Percentiles rank a stretch among this genome's conserved stretches.
phyloP scores from a whole-genome alignment of 768 basidiomycete species.

The Scleroderma citrinum region DNA sequence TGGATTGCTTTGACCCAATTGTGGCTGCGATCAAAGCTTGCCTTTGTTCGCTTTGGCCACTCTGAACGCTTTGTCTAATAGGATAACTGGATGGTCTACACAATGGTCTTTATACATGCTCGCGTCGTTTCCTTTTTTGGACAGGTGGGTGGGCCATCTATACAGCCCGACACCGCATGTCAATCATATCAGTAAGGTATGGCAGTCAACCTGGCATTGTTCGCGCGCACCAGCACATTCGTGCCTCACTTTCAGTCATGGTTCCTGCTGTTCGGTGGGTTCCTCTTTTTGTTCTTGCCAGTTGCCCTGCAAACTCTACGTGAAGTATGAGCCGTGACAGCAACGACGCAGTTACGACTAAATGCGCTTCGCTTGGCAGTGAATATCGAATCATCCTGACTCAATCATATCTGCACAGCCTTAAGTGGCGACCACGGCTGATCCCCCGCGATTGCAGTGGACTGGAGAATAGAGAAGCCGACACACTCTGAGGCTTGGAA shows the following conservation, averaged over 20 bases:
- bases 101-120: background rate
- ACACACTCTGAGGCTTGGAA: background rate
- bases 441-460: background rate
- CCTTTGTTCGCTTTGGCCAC: slow-evolving; percentile 13
- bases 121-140: slow-evolving; percentile 14
- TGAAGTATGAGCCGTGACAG: too few species aligned
- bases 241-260: too few species aligned
- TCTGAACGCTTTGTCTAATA: slow-evolving; percentile 6
- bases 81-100: background rate
- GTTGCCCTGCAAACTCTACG: too few species aligned
- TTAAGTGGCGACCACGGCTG: background rate
- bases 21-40: slow-evolving; percentile 5
- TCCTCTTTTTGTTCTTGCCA: too few species aligned
- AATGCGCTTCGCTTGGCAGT: too few species aligned
- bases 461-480: background rate
- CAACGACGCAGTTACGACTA: too few species aligned
- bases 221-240: too few species aligned
- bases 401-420: background rate
- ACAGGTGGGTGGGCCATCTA: background rate
- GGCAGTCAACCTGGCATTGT: background rate
- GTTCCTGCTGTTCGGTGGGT: too few species aligned
- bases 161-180: too few species aligned
- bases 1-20: slow-evolving; percentile 12
- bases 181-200: background rate
- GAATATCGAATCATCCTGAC: too few species aligned